These are phyloP conservation scores for Solanum phureja DNA, from an alignment of 257 asterid genomes.

Conservation along the genomic window DNA sequence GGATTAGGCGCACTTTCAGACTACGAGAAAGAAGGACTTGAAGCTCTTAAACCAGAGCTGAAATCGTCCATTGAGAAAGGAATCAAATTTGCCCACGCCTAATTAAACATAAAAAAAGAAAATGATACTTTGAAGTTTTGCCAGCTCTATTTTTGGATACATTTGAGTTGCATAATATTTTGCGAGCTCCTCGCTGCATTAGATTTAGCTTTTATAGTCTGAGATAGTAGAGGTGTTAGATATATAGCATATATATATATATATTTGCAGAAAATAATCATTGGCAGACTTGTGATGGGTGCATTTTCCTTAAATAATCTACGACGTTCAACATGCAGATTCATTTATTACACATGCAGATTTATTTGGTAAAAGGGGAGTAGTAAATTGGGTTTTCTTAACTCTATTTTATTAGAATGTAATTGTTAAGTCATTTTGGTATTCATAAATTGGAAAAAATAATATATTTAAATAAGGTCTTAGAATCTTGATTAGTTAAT, in stretches of 20 bases:
- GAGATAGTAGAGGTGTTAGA: not conserved
- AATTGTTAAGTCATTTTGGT: too few relatives aligned
- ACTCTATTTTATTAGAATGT: not conserved
- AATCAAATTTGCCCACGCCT: constrained; percentile 37
- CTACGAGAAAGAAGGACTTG: constrained; percentile 66
- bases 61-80: constrained; percentile 77
- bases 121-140: not conserved
- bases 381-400: not conserved
- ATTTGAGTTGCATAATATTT: not conserved
- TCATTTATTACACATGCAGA: not conserved
- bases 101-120: constrained; percentile 5
- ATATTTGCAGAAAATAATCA: not conserved
- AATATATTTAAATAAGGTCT: not conserved
- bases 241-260: not conserved
- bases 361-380: not conserved
- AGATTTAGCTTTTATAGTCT: not conserved
- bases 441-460: too few relatives aligned
- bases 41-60: constrained; percentile 60
- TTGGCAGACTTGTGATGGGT: not conserved
- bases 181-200: not conserved
- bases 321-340: not conserved
- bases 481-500: not conserved
- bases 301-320: not conserved
- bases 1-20: constrained; percentile 61
- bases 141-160: constrained; percentile 11